phyloP scores from a whole-genome alignment of 2,329 filamentous ascomycete species.

The Geoglossum cookeanum region DNA sequence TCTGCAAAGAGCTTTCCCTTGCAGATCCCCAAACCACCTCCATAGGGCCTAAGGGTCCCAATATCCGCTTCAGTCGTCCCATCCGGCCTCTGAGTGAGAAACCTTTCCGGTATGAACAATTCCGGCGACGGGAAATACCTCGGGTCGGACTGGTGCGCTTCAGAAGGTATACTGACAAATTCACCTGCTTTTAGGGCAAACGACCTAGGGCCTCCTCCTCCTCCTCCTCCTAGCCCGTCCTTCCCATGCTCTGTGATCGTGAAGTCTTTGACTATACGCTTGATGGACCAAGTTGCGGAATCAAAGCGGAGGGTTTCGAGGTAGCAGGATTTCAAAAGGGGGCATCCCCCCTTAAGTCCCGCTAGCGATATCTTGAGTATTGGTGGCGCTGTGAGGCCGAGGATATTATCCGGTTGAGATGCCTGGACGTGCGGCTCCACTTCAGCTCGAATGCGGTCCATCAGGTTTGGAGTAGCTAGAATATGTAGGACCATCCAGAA shows the following conservation, averaged over 20 bases:
- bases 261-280: constrained; percentile 21
- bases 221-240: constrained; percentile 17
- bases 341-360: constrained; percentile 24
- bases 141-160: constrained; percentile 24
- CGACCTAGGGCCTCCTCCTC: constrained; percentile 11
- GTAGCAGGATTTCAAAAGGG: constrained; percentile 26
- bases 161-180: constrained; percentile 25
- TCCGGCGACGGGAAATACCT: constrained; percentile 21
- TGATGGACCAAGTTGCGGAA: constrained; percentile 23
- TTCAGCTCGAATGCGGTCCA: constrained; percentile 17
- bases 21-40: constrained; percentile 29
- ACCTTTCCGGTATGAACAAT: constrained; percentile 25
- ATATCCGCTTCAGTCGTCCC: constrained; percentile 18
- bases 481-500: constrained; percentile 20
- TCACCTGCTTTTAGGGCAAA: constrained; percentile 25
- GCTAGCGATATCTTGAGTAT: constrained; percentile 23
- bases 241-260: constrained; percentile 20
- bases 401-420: constrained; percentile 12
- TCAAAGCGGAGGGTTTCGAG: constrained; percentile 28
- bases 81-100: constrained; percentile 21
- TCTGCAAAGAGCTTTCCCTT: constrained; percentile 32
- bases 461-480: constrained; percentile 12
- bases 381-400: constrained; percentile 22
- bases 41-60: constrained; percentile 28
- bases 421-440: constrained; percentile 16